Conservation (phyloP, 345 rosid genomes). For the Carallia brachiata region DNA sequence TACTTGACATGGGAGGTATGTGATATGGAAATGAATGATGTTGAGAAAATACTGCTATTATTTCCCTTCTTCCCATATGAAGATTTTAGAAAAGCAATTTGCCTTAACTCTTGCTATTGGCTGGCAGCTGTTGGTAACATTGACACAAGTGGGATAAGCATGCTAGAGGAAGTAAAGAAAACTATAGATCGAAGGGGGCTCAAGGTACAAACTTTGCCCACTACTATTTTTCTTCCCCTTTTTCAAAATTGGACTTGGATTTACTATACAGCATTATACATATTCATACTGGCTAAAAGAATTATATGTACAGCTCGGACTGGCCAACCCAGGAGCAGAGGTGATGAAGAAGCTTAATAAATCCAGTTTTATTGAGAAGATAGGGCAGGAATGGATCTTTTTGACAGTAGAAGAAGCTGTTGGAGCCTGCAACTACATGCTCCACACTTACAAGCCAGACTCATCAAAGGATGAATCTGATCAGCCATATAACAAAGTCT, state of each 20-base stretch:
- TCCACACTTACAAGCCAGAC: slow-evolving; percentile 49
- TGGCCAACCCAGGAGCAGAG: slow-evolving; percentile 91
- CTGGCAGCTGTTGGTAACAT: slow-evolving; percentile 78
- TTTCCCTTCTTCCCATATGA: not conserved
- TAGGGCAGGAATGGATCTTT: slow-evolving; percentile 80
- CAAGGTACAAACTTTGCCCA: slow-evolving; percentile 35
- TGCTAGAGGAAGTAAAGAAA: slow-evolving; percentile 77
- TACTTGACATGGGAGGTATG: slow-evolving; percentile 69
- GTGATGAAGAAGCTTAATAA: slow-evolving; percentile 86
- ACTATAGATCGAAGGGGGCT: slow-evolving; percentile 55
- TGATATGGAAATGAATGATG: not conserved
- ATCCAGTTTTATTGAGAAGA: slow-evolving; percentile 52
- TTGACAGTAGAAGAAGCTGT: slow-evolving; percentile 91
- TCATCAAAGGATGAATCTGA: slow-evolving; percentile 25
- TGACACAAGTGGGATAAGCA: slow-evolving; percentile 94
- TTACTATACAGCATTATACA: not conserved
- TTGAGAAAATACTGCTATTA: not conserved
- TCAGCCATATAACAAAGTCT: slow-evolving; percentile 42
- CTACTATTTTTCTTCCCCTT: not conserved
- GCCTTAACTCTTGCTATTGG: not conserved
- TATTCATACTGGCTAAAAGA: too few relatives aligned
- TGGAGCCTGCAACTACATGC: slow-evolving; percentile 76
- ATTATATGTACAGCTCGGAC: slow-evolving; percentile 43
- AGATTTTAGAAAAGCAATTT: not conserved
- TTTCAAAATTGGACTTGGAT: not conserved